Base-by-base conservation (phyloP, 1,139 yeast genomes). In the Saccharomycopsis crataegensis region DNA sequence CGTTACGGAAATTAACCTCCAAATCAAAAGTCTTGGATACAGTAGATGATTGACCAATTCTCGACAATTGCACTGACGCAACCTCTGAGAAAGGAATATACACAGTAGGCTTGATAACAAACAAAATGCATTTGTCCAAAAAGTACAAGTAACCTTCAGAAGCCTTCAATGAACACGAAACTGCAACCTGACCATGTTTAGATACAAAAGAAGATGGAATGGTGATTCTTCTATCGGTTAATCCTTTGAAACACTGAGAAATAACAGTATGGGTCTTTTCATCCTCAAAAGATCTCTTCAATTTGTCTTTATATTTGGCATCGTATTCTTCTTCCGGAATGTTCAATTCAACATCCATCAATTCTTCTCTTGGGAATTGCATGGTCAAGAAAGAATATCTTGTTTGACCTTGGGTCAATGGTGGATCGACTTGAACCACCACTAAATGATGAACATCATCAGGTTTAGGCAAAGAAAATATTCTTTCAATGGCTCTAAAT, bases 121-220 rank as follows among this genome's bases (percentile, higher is more conserved):
- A 93, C 61, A 93, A 73, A 66, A 93, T 82, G 56, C 96, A 88
- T 69, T 89, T 86, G 61, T 94, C 99, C 58, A 93, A 77, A 17
- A 96, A 91, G 68, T 87, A 93, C 57, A 93, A 72, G 62, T 89
- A 86, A 43, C 99, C 99, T 71, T 93, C 99, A 52, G 89, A 86
- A 0, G 98, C 99, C 70, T 91, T 93, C 62, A 89, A 79, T 14
- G 97, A 88, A 71, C 99, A 91, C 22, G 90, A 77, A 49, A 93
- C 83, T 9, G 96, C 97, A 9, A 96, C 87, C 63, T 86, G 93
- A 47, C 78, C 78, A 63, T 77, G 80, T 54, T 80, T 77, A 6
- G 95, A 85, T 61, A 78, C 79, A 73, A 81, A 91, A 2, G 86
- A 75, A n/a, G 96, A 96, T 0, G 98, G 96, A 46, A 84, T 82